A percentile compares a stretch with the other conserved stretches of the same genome.
phyloP scores from a whole-genome alignment of 1,284 basidiomycete genomes.

The Sanghuangporus sanghuang region DNA sequence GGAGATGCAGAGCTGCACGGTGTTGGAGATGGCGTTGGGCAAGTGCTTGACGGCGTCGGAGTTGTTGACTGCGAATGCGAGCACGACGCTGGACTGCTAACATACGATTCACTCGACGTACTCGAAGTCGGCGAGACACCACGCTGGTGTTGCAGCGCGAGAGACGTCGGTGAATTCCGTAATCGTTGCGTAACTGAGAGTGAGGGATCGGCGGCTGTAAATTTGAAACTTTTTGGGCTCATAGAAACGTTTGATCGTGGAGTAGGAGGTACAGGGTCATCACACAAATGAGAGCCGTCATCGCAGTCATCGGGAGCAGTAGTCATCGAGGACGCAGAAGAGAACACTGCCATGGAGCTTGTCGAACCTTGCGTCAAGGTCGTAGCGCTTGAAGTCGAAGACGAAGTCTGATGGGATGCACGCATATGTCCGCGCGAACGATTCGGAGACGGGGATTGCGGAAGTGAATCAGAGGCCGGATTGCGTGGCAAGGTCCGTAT shows the following conservation, averaged over 20 bases:
- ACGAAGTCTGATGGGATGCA: conserved; percentile 10
- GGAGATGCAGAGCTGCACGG: neutral
- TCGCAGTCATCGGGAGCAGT: conserved; percentile 10
- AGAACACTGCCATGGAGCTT: conserved; percentile 10
- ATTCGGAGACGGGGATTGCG: neutral
- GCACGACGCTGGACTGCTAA: neutral
- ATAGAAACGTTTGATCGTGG: neutral
- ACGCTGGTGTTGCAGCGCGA: neutral
- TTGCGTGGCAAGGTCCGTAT: neutral
- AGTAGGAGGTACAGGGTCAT: conserved; percentile 1
- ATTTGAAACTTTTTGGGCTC: neutral
- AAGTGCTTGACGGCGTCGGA: neutral
- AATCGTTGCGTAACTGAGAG: neutral
- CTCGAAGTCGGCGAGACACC: neutral
- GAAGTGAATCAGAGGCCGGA: neutral
- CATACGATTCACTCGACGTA: neutral
- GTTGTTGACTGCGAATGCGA: neutral
- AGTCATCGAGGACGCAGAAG: conserved; percentile 15
- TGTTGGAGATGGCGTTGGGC: conserved; percentile 1
- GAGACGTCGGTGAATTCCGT: neutral
- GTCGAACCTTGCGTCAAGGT: conserved; percentile 6
- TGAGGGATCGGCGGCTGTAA: neutral
- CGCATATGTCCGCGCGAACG: conserved; percentile 5
- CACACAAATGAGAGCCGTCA: neutral
- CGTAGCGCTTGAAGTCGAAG: conserved; percentile 9